A percentile compares a stretch with the other conserved stretches of the same genome.
These are phyloP conservation scores for Lentinula novae-zelandiae DNA, from an alignment of 1,284 basidiomycete species.

Conservation along the genomic window DNA sequence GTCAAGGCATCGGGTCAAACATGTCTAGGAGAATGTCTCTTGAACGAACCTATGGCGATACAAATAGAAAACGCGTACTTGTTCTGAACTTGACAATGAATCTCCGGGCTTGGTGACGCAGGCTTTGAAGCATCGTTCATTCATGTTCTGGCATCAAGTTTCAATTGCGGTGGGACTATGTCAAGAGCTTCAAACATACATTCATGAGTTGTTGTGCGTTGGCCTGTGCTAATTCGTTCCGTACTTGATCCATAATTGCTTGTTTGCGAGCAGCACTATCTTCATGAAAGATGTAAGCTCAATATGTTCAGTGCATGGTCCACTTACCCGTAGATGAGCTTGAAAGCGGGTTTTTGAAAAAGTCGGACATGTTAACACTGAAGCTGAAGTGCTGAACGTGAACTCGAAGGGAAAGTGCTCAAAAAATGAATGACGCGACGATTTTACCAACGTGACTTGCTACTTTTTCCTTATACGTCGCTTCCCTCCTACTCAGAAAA, in stretches of 20 bases:
- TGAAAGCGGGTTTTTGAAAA: conserved; percentile 36
- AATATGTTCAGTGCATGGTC: conserved; percentile 4
- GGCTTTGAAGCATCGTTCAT: conserved; percentile 73
- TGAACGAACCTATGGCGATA: background rate
- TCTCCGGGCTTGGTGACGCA: conserved; percentile 77
- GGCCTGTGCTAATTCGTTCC: conserved; percentile 66
- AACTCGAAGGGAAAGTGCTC: background rate
- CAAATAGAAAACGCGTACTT: conserved; percentile 42
- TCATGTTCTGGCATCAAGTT: conserved; percentile 53
- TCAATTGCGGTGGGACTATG: background rate
- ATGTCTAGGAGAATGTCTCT: conserved; percentile 45
- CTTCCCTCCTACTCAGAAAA: background rate
- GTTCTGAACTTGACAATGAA: conserved; percentile 67
- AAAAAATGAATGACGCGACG: background rate
- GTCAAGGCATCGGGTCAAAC: conserved; percentile 72
- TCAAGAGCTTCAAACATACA: conserved; percentile 35
- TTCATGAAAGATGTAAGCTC: conserved; percentile 21
- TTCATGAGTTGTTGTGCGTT: conserved; percentile 83
- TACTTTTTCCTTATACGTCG: conserved; percentile 6
- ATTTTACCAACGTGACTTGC: background rate
- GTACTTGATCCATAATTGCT: conserved; percentile 66
- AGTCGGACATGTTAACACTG: conserved; percentile 41
- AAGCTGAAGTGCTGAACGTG: background rate
- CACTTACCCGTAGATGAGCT: conserved; percentile 30
- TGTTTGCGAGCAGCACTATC: conserved; percentile 64